These are phyloP conservation scores for Colletotrichum sidae DNA, from an alignment of 2,329 filamentous ascomycete species.

Conservation along the genomic window DNA sequence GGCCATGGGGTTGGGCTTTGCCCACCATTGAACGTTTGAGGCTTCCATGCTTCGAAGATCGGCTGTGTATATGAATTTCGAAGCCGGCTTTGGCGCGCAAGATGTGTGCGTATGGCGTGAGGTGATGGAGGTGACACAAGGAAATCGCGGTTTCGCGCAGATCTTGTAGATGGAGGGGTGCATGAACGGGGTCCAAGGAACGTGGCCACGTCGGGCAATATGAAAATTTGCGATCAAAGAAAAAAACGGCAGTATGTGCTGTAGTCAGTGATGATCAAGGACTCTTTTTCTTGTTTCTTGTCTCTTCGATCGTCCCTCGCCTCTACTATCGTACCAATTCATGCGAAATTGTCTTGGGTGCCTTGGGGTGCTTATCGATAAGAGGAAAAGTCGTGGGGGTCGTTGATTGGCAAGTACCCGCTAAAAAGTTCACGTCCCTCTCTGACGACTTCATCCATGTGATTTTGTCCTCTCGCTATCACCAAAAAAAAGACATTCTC, in stretches of 20 bases:
- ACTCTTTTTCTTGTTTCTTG: too few relatives aligned
- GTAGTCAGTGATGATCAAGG: too few relatives aligned
- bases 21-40: constrained; percentile 34
- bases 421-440: constrained; percentile 38
- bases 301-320: too few relatives aligned
- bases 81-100: too few relatives aligned
- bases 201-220: not conserved
- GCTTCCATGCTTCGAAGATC: not conserved
- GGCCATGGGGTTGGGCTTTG: constrained; percentile 24
- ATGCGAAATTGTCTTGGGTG: not conserved
- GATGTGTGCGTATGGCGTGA: not conserved
- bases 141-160: constrained; percentile 16
- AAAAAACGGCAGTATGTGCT: too few relatives aligned
- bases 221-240: not conserved
- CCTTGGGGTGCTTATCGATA: not conserved
- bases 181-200: constrained; percentile 9
- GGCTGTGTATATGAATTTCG: not conserved
- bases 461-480: not conserved
- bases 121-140: not conserved
- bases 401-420: constrained; percentile 5
- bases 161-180: constrained; percentile 23
- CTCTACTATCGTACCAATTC: not conserved
- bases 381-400: not conserved
- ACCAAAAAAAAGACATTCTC: not conserved
- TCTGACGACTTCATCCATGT: constrained; percentile 19